Percentiles rank a stretch among this genome's conserved stretches.
Evolutionary conservation across 768 basidiomycete species (phyloP).

Genomic region (Boletus rex-veris): DNA sequence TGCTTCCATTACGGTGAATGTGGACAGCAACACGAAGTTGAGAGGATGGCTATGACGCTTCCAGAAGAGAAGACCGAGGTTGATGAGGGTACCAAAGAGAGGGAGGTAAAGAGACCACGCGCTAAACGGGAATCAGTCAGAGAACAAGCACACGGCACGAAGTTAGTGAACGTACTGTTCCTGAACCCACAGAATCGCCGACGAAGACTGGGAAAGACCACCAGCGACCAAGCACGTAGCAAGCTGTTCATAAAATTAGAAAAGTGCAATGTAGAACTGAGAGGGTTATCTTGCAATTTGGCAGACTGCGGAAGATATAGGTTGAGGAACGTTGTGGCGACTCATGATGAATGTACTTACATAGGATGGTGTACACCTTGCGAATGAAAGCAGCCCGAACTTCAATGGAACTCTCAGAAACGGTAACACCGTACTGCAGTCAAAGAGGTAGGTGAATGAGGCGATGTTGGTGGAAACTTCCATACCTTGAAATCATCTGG

Average conservation of each 20-base stretch:
- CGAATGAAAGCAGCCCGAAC: constrained; percentile 85
- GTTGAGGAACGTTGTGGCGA: neutral
- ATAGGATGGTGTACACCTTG: constrained; percentile 88
- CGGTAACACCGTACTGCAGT: constrained; percentile 72
- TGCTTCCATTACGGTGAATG: constrained; percentile 90
- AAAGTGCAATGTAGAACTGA: neutral
- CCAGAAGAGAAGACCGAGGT: constrained; percentile 82
- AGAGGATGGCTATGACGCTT: constrained; percentile 88
- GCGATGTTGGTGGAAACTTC: neutral
- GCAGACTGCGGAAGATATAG: constrained; percentile 45
- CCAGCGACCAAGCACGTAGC: constrained; percentile 80
- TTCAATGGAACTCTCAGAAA: constrained; percentile 71
- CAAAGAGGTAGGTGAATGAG: constrained; percentile 2
- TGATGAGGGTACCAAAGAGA: constrained; percentile 73
- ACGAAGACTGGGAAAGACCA: constrained; percentile 57
- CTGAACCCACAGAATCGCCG: constrained; percentile 66
- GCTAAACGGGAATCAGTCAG: constrained; percentile 35
- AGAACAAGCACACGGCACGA: neutral
- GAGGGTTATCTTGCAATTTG: constrained; percentile 57
- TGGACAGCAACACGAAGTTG: constrained; percentile 79
- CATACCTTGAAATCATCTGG: constrained; percentile 93
- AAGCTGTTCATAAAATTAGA: constrained; percentile 36
- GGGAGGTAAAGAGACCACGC: constrained; percentile 79
- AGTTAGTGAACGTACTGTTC: constrained; percentile 48
- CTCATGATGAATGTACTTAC: constrained; percentile 45